A percentile compares a stretch with the other conserved stretches of the same genome.
Conservation (phyloP, 106 monocot species). For the Amphibolis antarctica region DNA sequence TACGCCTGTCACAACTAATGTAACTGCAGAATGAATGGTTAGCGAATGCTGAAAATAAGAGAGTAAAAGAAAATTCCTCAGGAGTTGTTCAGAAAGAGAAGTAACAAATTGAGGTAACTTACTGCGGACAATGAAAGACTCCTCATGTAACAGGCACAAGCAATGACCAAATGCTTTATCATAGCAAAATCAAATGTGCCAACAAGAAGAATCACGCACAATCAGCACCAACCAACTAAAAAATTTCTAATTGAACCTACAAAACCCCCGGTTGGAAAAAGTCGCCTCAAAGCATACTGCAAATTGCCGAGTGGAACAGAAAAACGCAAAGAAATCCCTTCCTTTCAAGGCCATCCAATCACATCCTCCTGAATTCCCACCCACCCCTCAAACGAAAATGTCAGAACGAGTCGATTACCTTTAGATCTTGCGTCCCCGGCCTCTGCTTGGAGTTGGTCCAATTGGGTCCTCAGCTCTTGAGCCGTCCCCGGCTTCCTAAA, state of each 20-base stretch:
- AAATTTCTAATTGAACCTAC: neutral
- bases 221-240: neutral
- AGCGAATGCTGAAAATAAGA: neutral
- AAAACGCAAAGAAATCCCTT: neutral
- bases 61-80: neutral
- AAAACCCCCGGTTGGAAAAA: neutral
- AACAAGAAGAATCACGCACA: no score
- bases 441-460: constrained; percentile 53
- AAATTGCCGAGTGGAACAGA: neutral
- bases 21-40: neutral
- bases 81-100: no score
- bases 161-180: no score
- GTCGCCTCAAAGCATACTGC: neutral
- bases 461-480: constrained; percentile 31
- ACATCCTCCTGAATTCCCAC: neutral
- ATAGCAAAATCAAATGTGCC: no score
- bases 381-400: neutral
- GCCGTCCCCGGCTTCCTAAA: neutral
- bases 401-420: constrained; percentile 22
- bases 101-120: no score
- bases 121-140: no score
- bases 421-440: constrained; percentile 48
- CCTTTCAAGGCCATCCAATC: neutral
- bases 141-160: no score
- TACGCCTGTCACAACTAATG: neutral